These are phyloP conservation scores for Pseudocercospora fijiensis DNA, from an alignment of 2,329 filamentous ascomycete genomes.

Conservation along the genomic window DNA sequence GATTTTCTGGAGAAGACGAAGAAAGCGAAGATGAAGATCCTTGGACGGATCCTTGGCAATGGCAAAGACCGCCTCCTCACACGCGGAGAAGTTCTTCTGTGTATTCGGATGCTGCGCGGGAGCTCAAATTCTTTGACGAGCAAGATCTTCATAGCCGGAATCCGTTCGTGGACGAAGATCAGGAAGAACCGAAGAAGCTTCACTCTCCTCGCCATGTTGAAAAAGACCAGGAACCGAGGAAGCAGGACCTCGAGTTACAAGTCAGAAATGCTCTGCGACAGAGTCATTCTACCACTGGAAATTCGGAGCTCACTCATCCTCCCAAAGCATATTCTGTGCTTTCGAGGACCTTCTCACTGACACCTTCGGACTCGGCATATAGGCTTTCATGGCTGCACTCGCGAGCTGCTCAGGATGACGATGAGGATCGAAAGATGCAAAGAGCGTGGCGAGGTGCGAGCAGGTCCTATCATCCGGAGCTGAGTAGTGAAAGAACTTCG, in stretches of 20 bases:
- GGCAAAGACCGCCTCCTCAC: background rate
- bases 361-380: background rate
- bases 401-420: background rate
- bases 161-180: background rate
- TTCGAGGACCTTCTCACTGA: background rate
- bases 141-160: no score
- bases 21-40: constrained; percentile 9
- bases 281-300: background rate
- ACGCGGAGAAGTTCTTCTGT: background rate
- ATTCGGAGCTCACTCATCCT: background rate
- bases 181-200: no score
- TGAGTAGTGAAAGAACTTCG: background rate
- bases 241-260: background rate
- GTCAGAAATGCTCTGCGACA: background rate
- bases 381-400: background rate
- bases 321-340: background rate
- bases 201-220: no score
- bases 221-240: background rate
- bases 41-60: constrained; percentile 2
- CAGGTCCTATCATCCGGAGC: background rate
- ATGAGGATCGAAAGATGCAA: background rate
- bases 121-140: background rate
- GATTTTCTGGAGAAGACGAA: background rate
- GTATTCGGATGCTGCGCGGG: background rate
- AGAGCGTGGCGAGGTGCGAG: background rate